Evolutionary conservation across 1,139 yeast genomes (phyloP), one percentile per base, ranked within the genome.

Genomic region (Diutina catenulata): DNA sequence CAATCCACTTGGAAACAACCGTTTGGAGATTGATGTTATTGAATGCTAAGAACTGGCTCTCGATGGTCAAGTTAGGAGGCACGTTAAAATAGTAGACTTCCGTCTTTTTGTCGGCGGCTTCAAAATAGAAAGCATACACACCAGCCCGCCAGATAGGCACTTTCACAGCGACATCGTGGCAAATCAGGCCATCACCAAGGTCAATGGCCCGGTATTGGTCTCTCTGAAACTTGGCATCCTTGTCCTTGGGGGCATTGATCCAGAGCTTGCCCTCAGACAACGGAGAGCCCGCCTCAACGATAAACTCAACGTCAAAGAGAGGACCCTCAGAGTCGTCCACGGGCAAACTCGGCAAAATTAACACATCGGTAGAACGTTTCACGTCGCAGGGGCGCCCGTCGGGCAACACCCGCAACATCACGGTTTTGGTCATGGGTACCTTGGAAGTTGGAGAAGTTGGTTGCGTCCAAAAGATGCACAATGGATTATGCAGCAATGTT

Each of bases 1-100:
- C 96, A 61, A 87, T 73, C 93, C 95, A 86, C 60, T 91, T 91
- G 33, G 95, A 83, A 9, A 91, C 74, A 28, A 91, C 80, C 2
- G 95, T 76, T 56, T 88, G 93, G 51, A 91, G 66, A 39, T 84
- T 80, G 46, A 91, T 69, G n/a, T 88, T 70, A 51, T 88, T 83
- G 51, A 88, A 70, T 1, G 91, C 80, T 18, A 88, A 51, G 47
- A 69, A 76, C 23, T 66, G 55, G 29, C 64, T 75, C 39, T 73
- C 67, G 42, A 83, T 62, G 33, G 63, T 60, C 43, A 91, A 68
- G 20, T 78, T 74, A 4, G 96, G 94, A 2, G 91, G 87, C 5
- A 82, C 95, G 31, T 76, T 80, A 56, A 88, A 83, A 58, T 84
- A 80, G 56, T 63, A 76, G 49, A 72, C 68, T 22, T 74, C 61